phyloP scores from a whole-genome alignment of 129 eudicot genomes.

The Flaveria bidentis region DNA sequence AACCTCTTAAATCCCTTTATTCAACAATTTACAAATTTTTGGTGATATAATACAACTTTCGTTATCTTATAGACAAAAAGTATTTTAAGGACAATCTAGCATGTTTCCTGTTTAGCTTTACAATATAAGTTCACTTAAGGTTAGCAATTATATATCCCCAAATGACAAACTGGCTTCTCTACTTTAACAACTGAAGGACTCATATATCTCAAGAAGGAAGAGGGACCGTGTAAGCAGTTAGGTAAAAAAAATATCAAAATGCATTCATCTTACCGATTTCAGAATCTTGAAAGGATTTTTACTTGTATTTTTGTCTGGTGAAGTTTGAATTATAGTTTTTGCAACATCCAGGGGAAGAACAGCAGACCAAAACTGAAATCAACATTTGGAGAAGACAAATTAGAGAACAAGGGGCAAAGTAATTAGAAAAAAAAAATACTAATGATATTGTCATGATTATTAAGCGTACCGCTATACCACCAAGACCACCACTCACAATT shows the following conservation, averaged over 20 bases:
- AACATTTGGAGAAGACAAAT: background rate
- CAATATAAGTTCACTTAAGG: background rate
- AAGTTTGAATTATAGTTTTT: conserved; percentile 79
- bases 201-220: conserved; percentile 9
- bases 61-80: background rate
- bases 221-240: conserved; percentile 3
- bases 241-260: background rate
- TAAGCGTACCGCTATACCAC: conserved; percentile 80
- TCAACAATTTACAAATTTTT: background rate
- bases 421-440: background rate
- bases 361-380: conserved; percentile 72
- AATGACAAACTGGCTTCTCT: background rate
- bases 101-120: background rate
- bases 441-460: conserved; percentile 6
- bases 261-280: conserved; percentile 42
- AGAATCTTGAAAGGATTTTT: conserved; percentile 71
- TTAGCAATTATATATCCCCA: background rate
- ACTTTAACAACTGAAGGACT: background rate
- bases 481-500: conserved; percentile 84
- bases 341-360: conserved; percentile 89
- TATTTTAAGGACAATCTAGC: background rate
- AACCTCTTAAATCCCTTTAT: background rate
- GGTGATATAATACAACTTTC: background rate
- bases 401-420: conserved; percentile 10
- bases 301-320: conserved; percentile 47